Evolutionary conservation across 345 rosid species (phyloP), one percentile per base, ranked within the genome.

Genomic region (Linum tenue): DNA sequence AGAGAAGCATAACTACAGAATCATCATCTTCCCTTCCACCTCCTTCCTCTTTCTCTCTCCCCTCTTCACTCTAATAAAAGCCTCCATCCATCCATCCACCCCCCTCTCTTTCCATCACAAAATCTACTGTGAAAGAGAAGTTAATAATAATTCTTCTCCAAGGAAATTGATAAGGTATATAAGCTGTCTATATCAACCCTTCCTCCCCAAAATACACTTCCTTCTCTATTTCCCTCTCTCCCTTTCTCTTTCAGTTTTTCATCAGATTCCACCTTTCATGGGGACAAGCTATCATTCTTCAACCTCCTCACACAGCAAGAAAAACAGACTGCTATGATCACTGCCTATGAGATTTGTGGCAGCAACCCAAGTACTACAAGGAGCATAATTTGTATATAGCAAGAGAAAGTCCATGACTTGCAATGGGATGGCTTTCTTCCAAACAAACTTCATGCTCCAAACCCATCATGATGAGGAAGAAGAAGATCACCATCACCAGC

Each of bases 351-450:
- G 31, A 22, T 58, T 36, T 58, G 61, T n/a, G 5, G 2, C 31
- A 16, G 0, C 37, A 58, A 5, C 61, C 31, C 31, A 58, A 16
- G 10, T n/a, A 31, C 37, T 5, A 36, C 14, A 14, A 31, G 31
- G 43, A 67, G 39, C 53, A 75, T 70, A 77, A n/a, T n/a, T n/a
- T n/a, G n/a, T n/a, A n/a, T n/a, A n/a, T n/a, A n/a, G n/a, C n/a
- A n/a, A n/a, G n/a, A n/a, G n/a, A 59, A 64, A 65, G 61, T 65
- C 71, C 73, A 88, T 88, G 90, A 70, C 85, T 76, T 83, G 88
- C 86, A 84, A 88, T 79, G 95, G 85, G 78, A 88, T 94, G 96
- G 86, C 89, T 60, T 94, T 90, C 76, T 88, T 86, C 72, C 86
- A 85, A 43, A 63, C 91, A 77, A 90, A 84, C 81, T 88, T 90